Conservation (phyloP, 2,329 filamentous ascomycete genomes). For the Taxawa tesnikishii region DNA sequence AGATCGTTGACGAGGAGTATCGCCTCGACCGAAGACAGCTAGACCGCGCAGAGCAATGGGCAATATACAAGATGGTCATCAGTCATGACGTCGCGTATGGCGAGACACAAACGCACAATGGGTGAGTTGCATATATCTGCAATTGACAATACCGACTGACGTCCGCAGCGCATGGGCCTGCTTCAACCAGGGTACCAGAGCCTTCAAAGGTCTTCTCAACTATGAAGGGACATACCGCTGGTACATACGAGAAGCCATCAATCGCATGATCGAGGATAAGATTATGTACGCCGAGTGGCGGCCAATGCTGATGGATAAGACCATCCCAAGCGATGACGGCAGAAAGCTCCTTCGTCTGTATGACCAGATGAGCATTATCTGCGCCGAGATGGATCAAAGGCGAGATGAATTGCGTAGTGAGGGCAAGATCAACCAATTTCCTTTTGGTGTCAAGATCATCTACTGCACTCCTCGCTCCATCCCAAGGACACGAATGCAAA, state of each 20-base stretch:
- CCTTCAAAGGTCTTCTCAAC: conserved; percentile 62
- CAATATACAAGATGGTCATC: conserved; percentile 17
- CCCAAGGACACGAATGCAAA: conserved; percentile 30
- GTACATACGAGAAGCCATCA: conserved; percentile 49
- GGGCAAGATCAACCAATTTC: conserved; percentile 34
- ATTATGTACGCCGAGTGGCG: conserved; percentile 62
- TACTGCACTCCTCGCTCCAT: conserved; percentile 59
- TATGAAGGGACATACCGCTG: conserved; percentile 49
- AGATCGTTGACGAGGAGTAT: no score
- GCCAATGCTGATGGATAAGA: conserved; percentile 57
- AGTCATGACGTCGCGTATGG: conserved; percentile 12
- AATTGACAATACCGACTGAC: background rate
- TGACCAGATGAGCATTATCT: conserved; percentile 50
- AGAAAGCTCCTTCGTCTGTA: conserved; percentile 38
- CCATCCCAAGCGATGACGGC: conserved; percentile 48
- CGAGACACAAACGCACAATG: conserved; percentile 18
- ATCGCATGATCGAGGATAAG: conserved; percentile 50
- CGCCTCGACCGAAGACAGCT: conserved; percentile 5
- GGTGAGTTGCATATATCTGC: conserved; percentile 9
- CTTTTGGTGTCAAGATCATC: conserved; percentile 54
- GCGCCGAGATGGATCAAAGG: conserved; percentile 41
- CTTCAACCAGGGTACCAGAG: conserved; percentile 59
- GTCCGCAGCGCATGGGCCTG: conserved; percentile 32
- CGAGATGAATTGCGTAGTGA: conserved; percentile 24
- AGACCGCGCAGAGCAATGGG: conserved; percentile 16